These are phyloP conservation scores for Dovyalis caffra DNA, from an alignment of 345 rosid genomes.

Conservation along the genomic window DNA sequence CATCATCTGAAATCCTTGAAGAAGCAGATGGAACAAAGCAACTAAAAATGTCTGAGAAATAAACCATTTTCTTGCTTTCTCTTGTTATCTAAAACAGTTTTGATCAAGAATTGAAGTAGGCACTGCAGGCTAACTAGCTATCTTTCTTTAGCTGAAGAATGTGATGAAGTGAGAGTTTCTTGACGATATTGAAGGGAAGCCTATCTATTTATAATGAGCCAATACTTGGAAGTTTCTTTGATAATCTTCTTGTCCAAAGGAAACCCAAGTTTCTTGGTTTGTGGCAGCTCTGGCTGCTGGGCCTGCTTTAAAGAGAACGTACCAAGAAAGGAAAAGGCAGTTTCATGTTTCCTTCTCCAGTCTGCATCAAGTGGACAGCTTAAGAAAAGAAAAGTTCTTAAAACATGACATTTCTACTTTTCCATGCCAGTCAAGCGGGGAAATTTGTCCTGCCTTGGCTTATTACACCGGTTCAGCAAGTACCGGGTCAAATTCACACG, in stretches of 20 bases:
- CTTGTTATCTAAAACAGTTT: neutral
- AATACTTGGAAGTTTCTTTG: neutral
- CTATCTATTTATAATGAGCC: neutral
- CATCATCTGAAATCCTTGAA: neutral
- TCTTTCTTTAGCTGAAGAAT: neutral
- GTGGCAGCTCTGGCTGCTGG: neutral
- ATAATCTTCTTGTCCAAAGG: neutral
- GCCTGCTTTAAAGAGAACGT: neutral
- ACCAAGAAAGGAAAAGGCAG: too few species aligned
- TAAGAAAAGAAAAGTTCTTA: too few species aligned
- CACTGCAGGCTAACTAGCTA: neutral
- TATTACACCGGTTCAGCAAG: too few species aligned
- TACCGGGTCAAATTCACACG: too few species aligned
- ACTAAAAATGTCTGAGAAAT: neutral
- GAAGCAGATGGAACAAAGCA: neutral
- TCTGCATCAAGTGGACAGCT: too few species aligned
- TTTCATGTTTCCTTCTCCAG: too few species aligned
- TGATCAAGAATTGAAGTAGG: neutral
- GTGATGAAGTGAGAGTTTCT: too few species aligned
- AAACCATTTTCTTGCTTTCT: neutral
- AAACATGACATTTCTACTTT: too few species aligned
- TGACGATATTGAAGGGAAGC: neutral
- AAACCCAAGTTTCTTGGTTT: neutral
- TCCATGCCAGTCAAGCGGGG: too few species aligned
- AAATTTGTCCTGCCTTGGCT: too few species aligned